These are phyloP conservation scores for Zygotorulaspora sp. DNA, from an alignment of 805 yeast genomes.

Conservation along the genomic window DNA sequence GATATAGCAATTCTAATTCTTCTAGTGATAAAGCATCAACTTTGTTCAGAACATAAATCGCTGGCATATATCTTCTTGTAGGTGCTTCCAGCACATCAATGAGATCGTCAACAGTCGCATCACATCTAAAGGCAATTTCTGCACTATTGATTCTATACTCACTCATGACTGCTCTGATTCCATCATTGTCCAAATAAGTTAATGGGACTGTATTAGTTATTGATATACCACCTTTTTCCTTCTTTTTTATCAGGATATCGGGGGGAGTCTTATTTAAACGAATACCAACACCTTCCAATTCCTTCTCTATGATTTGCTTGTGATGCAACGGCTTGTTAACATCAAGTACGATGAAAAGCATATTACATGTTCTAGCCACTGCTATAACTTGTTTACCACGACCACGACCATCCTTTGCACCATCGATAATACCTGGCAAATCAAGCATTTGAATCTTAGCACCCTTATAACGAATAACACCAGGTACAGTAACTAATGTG, in stretches of 20 bases:
- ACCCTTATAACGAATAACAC: constrained; percentile 92
- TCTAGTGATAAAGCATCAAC: constrained; percentile 92
- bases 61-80: constrained; percentile 91
- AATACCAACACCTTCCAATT: constrained; percentile 95
- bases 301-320: constrained; percentile 89
- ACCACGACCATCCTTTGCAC: constrained; percentile 89
- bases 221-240: constrained; percentile 93
- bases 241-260: constrained; percentile 83
- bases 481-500: constrained; percentile 95
- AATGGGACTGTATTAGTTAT: constrained; percentile 91
- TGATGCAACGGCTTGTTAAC: constrained; percentile 95
- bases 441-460: constrained; percentile 96
- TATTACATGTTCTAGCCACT: constrained; percentile 95
- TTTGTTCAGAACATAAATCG: constrained; percentile 89
- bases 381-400: constrained; percentile 97
- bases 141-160: constrained; percentile 96
- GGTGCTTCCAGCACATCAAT: constrained; percentile 91
- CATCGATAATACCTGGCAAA: constrained; percentile 86
- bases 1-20: constrained; percentile 82
- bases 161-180: constrained; percentile 90
- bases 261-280: constrained; percentile 91
- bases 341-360: constrained; percentile 88
- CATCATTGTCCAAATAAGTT: constrained; percentile 87
- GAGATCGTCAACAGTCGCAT: constrained; percentile 94
- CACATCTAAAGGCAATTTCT: constrained; percentile 93